Evolutionary conservation across 306 rosid genomes (phyloP).

Genomic region (Vachellia pachyceras): DNA sequence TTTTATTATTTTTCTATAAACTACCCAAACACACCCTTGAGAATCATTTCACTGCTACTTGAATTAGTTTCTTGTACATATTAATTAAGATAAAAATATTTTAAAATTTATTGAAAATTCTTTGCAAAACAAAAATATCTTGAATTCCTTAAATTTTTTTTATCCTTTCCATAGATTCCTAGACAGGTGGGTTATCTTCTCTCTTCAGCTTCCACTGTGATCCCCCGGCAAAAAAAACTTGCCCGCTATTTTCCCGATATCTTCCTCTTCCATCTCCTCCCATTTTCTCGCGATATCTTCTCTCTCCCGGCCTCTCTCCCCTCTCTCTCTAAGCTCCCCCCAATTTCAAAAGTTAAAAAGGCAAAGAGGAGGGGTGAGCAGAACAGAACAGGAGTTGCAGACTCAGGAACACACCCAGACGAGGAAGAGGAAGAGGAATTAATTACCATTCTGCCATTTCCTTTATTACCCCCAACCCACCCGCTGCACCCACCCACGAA

Average conservation of each 20-base stretch:
- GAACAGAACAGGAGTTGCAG: slow-evolving; percentile 4
- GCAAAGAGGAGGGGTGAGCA: background rate
- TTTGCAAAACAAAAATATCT: too few species aligned
- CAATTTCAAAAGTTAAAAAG: slow-evolving; percentile 8
- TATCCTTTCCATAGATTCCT: too few species aligned
- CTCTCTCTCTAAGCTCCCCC: background rate
- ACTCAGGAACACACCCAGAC: background rate
- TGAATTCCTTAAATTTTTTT: too few species aligned
- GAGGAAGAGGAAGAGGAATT: background rate
- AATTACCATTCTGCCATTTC: slow-evolving; percentile 20
- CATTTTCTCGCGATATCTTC: slow-evolving; percentile 10
- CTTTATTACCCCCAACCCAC: slow-evolving; percentile 14
- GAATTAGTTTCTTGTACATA: too few species aligned
- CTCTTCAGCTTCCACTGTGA: too few species aligned
- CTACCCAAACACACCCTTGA: too few species aligned
- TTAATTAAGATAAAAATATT: too few species aligned
- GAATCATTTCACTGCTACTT: too few species aligned
- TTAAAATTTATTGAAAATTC: too few species aligned
- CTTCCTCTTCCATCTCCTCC: background rate
- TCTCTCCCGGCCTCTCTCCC: background rate
- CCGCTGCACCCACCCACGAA: background rate
- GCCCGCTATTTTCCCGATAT: slow-evolving; percentile 11
- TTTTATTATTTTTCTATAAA: too few species aligned
- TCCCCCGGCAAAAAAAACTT: too few species aligned
- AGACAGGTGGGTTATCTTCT: too few species aligned